phyloP scores from a whole-genome alignment of 768 basidiomycete species.

The Tricholoma furcatifolium region DNA sequence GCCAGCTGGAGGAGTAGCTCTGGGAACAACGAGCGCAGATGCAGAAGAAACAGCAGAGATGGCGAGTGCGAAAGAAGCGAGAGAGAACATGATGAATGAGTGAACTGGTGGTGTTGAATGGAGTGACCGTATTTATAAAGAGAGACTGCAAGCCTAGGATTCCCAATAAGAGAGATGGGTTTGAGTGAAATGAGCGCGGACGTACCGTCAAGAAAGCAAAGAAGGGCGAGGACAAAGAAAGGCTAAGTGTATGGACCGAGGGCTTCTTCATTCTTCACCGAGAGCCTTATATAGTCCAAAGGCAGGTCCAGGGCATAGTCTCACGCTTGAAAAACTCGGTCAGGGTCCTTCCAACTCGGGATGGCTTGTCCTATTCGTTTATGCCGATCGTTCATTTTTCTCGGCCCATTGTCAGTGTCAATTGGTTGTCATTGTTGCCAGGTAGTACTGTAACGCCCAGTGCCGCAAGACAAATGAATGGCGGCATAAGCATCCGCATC shows the following conservation, averaged over 20 bases:
- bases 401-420: slow-evolving; percentile 3
- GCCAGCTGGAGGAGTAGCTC: slow-evolving; percentile 36
- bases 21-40: slow-evolving; percentile 39
- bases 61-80: slow-evolving; percentile 41
- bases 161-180: slow-evolving; percentile 30
- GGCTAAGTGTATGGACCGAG: slow-evolving; percentile 19
- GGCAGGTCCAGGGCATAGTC: background rate
- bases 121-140: slow-evolving; percentile 22
- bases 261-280: slow-evolving; percentile 6
- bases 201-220: slow-evolving; percentile 27
- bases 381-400: slow-evolving; percentile 9
- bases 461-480: too few species aligned
- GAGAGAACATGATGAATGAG: slow-evolving; percentile 34
- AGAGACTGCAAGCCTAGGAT: slow-evolving; percentile 20
- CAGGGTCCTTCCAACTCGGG: background rate
- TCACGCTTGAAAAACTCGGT: slow-evolving; percentile 6
- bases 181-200: slow-evolving; percentile 32
- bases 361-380: slow-evolving; percentile 5
- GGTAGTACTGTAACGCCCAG: background rate
- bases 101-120: slow-evolving; percentile 22
- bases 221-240: slow-evolving; percentile 19
- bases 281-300: slow-evolving; percentile 13
- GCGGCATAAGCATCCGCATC: too few species aligned
- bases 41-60: slow-evolving; percentile 38
- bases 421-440: background rate